Evolutionary conservation across 306 rosid species (phyloP), one percentile per base, ranked within the genome.

Genomic region (Boehmeria nivea): DNA sequence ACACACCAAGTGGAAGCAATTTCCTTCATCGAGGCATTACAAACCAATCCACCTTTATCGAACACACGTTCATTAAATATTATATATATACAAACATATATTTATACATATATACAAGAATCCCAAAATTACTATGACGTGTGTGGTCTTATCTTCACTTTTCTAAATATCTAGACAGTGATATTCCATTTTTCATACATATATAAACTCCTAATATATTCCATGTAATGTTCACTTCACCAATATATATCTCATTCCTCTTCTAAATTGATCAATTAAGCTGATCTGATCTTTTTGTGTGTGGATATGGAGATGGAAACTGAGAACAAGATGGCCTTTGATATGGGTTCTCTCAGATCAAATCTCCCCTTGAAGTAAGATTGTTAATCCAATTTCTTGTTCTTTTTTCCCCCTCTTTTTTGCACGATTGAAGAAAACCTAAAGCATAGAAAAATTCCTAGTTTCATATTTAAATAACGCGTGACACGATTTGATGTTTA

Each of bases 331-430:
- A 65, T 70, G 76, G 74, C 54, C 27, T 76, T 80, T 24, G 81
- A 76, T 73, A 86, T 87, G 95, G 85, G 74, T 51, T 64, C 87
- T 3, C 88, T 86, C 38, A 44, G 72, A 56, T 71, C 85, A 57
- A 80, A 52, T 69, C 81, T 78, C 66, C 87, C 94, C 8, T 78
- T 52, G 55, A 77, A 61, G 97, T 89, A 83, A 69, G 79, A 61
- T 8, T 4, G 4, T 1, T 21, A 21, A 25, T 1, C 20, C 3
- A 20, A 20, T 7, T 20, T 1, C 16, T 16, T 60, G 12, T n/a
- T 3, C 16, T 0, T 25, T 43, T 15, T 2, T 54, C 37, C 19
- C 10, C 26, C 8, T 2, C 26, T 44, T n/a, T 1, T 31, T 31
- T 31, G n/a, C n/a, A n/a, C n/a, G n/a, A n/a, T n/a, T n/a, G n/a